Conservation (phyloP, 2,329 filamentous ascomycete genomes). For the Fusarium metavorans region DNA sequence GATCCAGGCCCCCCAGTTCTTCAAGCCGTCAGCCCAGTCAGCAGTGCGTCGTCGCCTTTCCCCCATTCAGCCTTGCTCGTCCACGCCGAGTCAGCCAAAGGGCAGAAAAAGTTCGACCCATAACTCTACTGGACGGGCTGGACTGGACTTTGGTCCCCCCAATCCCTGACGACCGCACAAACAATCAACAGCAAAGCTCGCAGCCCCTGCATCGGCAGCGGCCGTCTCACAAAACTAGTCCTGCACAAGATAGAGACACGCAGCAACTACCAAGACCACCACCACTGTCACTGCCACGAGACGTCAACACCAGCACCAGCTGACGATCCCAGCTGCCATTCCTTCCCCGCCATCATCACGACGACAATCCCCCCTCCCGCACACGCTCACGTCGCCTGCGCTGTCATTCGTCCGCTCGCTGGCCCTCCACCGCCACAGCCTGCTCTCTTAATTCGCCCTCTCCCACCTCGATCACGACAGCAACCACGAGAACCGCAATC, state of each 20-base stretch:
- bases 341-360: slow-evolving; percentile 24
- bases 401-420: slow-evolving; percentile 22
- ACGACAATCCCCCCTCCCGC: slow-evolving; percentile 20
- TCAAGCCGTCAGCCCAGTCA: slow-evolving; percentile 34
- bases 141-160: slow-evolving; percentile 5
- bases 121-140: neutral
- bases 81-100: slow-evolving; percentile 35
- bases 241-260: slow-evolving; percentile 44
- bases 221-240: slow-evolving; percentile 38
- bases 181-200: slow-evolving; percentile 25
- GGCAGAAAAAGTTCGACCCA: slow-evolving; percentile 28
- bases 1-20: slow-evolving; percentile 32
- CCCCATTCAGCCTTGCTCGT: slow-evolving; percentile 38
- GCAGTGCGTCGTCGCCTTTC: slow-evolving; percentile 23
- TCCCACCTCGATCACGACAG: slow-evolving; percentile 17
- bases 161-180: slow-evolving; percentile 30
- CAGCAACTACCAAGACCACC: slow-evolving; percentile 33
- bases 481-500: slow-evolving; percentile 16
- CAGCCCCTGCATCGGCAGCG: slow-evolving; percentile 43
- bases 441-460: slow-evolving; percentile 21
- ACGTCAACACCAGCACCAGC: slow-evolving; percentile 28
- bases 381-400: slow-evolving; percentile 13
- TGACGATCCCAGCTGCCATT: slow-evolving; percentile 16
- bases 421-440: slow-evolving; percentile 17
- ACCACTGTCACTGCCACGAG: neutral